phyloP scores from a whole-genome alignment of 2,329 filamentous ascomycete genomes.

The Zymoseptoria pseudotritici region DNA sequence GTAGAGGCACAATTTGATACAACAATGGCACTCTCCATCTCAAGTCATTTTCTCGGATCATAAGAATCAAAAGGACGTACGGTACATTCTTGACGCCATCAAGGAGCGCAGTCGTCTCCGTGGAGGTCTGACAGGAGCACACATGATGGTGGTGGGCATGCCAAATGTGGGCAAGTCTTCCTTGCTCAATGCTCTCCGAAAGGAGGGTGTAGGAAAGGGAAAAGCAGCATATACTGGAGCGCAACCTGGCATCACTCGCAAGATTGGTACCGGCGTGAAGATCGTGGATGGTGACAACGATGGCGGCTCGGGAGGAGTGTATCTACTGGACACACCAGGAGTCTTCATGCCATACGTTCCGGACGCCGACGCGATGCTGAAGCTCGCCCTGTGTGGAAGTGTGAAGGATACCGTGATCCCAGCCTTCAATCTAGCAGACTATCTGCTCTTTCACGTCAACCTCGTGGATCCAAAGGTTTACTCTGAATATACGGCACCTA shows the following conservation, averaged over 20 bases:
- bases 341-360: constrained; percentile 91
- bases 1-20: constrained; percentile 43
- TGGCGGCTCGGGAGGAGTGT: constrained; percentile 54
- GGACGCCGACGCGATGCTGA: constrained; percentile 82
- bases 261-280: constrained; percentile 70
- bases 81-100: constrained; percentile 44
- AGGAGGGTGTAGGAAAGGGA: constrained; percentile 54
- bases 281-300: constrained; percentile 55
- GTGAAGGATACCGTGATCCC: constrained; percentile 84
- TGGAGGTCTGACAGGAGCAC: constrained; percentile 67
- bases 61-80: constrained; percentile 37
- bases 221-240: constrained; percentile 78
- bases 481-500: constrained; percentile 57
- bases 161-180: constrained; percentile 96
- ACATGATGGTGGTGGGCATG: constrained; percentile 89
- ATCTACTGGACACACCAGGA: constrained; percentile 84
- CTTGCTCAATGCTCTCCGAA: constrained; percentile 78
- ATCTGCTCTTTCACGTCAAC: constrained; percentile 81
- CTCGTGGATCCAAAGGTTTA: constrained; percentile 56
- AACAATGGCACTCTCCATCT: constrained; percentile 47
- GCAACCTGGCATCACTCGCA: constrained; percentile 83
- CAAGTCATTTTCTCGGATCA: constrained; percentile 48
- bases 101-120: constrained; percentile 43
- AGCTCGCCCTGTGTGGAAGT: constrained; percentile 82
- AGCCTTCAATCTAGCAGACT: constrained; percentile 74